These are phyloP conservation scores for Auricularia auricula-judae DNA, from an alignment of 768 basidiomycete genomes.

Conservation along the genomic window DNA sequence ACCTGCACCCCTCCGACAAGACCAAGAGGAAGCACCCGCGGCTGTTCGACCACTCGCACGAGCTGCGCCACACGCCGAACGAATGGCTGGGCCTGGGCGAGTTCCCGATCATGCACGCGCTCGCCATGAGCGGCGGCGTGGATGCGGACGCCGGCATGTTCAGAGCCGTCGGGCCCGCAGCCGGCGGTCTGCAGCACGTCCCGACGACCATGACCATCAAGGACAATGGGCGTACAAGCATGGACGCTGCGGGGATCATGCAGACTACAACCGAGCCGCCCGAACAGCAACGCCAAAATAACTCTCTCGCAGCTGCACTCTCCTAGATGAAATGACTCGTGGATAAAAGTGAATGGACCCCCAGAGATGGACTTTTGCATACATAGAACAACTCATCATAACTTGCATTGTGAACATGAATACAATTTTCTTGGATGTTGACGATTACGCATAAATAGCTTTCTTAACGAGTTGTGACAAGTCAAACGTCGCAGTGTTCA, in stretches of 20 bases:
- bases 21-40: constrained; percentile 13
- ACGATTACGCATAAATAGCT: no score
- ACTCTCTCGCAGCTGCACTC: neutral
- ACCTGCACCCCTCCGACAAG: neutral
- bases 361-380: no score
- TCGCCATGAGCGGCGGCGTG: constrained; percentile 1
- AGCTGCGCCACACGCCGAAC: constrained; percentile 38
- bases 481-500: no score
- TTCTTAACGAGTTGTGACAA: no score
- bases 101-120: constrained; percentile 24
- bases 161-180: neutral
- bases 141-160: neutral
- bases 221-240: neutral
- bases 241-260: neutral
- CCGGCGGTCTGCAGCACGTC: neutral
- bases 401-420: no score
- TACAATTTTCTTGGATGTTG: no score
- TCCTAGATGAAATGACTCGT: neutral
- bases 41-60: constrained; percentile 4
- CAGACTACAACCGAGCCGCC: neutral
- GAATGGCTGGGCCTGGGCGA: constrained; percentile 48
- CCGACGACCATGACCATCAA: neutral
- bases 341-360: no score
- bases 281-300: neutral
- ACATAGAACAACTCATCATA: no score